phyloP scores from a whole-genome alignment of 768 basidiomycete species.

The Symmetrospora coprosmae region DNA sequence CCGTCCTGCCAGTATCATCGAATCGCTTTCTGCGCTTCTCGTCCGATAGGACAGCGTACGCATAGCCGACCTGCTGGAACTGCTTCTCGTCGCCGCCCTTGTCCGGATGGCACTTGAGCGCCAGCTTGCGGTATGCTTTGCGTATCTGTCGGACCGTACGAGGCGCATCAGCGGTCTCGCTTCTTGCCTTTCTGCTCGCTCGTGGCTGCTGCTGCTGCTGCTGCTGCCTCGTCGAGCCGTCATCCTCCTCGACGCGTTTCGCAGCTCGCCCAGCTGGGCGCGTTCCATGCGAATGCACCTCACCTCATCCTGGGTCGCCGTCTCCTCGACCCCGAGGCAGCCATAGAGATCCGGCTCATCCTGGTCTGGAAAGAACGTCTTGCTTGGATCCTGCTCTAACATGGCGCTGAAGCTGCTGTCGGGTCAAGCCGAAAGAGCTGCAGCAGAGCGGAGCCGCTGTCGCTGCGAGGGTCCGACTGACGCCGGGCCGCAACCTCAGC shows the following conservation, averaged over 20 bases:
- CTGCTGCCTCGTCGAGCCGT: too few species aligned
- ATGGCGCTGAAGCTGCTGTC: not conserved
- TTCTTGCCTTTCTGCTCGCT: too few species aligned
- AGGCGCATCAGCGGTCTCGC: too few species aligned
- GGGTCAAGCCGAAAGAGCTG: not conserved
- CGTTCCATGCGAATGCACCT: too few species aligned
- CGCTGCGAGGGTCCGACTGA: not conserved
- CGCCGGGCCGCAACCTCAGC: not conserved
- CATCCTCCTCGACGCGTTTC: too few species aligned
- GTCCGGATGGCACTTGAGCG: conserved; percentile 76
- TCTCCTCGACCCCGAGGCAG: conserved; percentile 10
- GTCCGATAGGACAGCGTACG: conserved; percentile 76
- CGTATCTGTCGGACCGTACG: conserved; percentile 1
- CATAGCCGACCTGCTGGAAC: conserved; percentile 77
- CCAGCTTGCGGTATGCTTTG: conserved; percentile 59
- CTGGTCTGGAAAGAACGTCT: conserved; percentile 14
- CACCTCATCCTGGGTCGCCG: conserved; percentile 17
- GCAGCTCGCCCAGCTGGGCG: too few species aligned
- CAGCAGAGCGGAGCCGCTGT: not conserved
- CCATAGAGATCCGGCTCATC: conserved; percentile 27
- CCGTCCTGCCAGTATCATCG: conserved; percentile 70
- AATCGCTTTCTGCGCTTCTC: conserved; percentile 60
- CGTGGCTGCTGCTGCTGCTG: too few species aligned
- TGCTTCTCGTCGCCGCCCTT: conserved; percentile 50
- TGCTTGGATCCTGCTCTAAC: conserved; percentile 17